phyloP scores from a whole-genome alignment of 306 rosid genomes.

The Cercis canadensis region DNA sequence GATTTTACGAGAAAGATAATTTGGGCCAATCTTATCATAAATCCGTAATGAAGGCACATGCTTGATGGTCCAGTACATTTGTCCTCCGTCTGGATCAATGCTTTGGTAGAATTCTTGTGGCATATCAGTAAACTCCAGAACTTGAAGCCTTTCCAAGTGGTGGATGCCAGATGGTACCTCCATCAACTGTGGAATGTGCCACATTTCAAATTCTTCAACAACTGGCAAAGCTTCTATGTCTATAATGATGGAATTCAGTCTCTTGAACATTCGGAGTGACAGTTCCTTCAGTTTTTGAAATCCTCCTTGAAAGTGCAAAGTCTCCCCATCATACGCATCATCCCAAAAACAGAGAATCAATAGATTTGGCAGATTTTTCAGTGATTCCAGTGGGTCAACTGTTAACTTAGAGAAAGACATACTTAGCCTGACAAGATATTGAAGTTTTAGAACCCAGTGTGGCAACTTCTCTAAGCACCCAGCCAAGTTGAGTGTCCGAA shows the following conservation, averaged over 20 bases:
- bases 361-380: not conserved
- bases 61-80: too few species aligned
- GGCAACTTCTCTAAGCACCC: too few species aligned
- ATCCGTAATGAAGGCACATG: too few species aligned
- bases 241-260: too few species aligned
- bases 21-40: too few species aligned
- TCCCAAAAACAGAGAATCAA: not conserved
- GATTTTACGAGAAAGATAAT: too few species aligned
- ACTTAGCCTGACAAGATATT: too few species aligned
- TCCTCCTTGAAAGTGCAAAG: conserved; percentile 1
- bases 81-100: not conserved
- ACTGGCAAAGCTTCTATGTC: conserved; percentile 13
- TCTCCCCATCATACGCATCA: conserved; percentile 14
- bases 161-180: conserved; percentile 1
- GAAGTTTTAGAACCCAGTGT: too few species aligned
- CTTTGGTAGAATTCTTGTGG: not conserved
- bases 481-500: too few species aligned
- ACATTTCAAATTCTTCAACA: not conserved
- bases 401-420: too few species aligned
- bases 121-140: not conserved
- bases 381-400: too few species aligned
- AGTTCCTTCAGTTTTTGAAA: not conserved
- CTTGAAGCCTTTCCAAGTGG: not conserved
- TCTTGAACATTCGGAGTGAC: not conserved
- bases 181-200: not conserved